Base-by-base conservation (phyloP, 2,329 filamentous ascomycete species). In the Penicillium sp. region DNA sequence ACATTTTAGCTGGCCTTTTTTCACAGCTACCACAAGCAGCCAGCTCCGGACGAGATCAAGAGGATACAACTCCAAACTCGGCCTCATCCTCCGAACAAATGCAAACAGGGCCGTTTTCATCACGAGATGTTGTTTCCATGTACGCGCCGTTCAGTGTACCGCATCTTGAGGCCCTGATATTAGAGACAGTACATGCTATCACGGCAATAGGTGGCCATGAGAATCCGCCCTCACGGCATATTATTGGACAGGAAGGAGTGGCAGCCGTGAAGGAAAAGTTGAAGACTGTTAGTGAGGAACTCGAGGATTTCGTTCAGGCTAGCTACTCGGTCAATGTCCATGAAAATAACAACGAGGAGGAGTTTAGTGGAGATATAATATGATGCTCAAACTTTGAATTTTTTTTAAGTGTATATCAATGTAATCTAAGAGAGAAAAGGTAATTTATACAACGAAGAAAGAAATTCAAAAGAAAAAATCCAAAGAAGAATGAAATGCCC, bases 231-330 rank as follows among this genome's bases (percentile, higher is more conserved):
- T 90, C 91, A 1, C 81, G 94, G 30, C 93, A 97, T 70, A 97
- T 97, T 65, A 92, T 97, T 2, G 93, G 94, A 0, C 85, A 88
- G 55, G 94, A 97, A 71, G 93, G 90, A 0, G 88, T 93, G 12
- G 81, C 85, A 5, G 89, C 89, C 42, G 93, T 97, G 40, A 95
- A 93, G 71, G 94, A 97, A 75, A 97, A 97, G 75, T 77, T 99
- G 56, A 96, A 95, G 77, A 97, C 91, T 1, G 90, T 97, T 2
- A 96, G 91, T 61, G 92, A 97, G 71, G 94, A 97, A 76, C 77
- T 97, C 56, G 94, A 97, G 71, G 94, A 97, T 64, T 97, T 97
- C 72, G 88, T 96, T 26, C 91, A 96, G 65, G 88, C 91, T 24
- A 97, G 91, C 66, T 81, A 88, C 62, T 87, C 90, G 0, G 91